These are phyloP conservation scores for Coniochaeta sp. DNA, from an alignment of 2,329 filamentous ascomycete genomes.

Conservation along the genomic window DNA sequence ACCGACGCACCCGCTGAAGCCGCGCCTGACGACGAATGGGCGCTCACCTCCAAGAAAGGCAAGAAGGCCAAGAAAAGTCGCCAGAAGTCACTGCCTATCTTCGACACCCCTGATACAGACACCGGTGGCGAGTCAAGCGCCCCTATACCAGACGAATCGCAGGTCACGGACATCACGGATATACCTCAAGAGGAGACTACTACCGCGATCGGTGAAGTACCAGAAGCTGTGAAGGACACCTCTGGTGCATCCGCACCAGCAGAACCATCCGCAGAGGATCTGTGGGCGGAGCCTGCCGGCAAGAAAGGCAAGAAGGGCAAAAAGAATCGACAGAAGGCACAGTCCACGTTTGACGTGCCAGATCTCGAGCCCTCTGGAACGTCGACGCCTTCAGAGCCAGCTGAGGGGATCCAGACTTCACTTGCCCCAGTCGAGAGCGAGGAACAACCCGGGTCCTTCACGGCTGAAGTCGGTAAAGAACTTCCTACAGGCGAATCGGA, in stretches of 20 bases:
- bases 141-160: background rate
- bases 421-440: background rate
- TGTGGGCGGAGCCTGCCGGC: conserved; percentile 4
- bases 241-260: background rate
- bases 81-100: conserved; percentile 2
- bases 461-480: background rate
- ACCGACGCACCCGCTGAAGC: conserved; percentile 1
- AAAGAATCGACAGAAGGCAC: conserved; percentile 5
- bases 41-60: conserved; percentile 5
- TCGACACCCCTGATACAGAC: conserved; percentile 4
- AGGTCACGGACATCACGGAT: background rate
- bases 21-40: background rate
- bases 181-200: background rate
- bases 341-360: background rate
- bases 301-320: conserved; percentile 10
- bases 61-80: conserved; percentile 2
- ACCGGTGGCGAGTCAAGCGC: background rate
- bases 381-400: background rate
- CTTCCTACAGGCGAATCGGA: background rate
- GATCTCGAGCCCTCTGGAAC: background rate
- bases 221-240: background rate
- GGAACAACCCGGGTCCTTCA: background rate
- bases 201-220: background rate
- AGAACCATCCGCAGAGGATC: conserved; percentile 4
- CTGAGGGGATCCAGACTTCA: background rate